Evolutionary conservation across 179 eudicot genomes (phyloP).

Genomic region (Patellifolia procumbens): DNA sequence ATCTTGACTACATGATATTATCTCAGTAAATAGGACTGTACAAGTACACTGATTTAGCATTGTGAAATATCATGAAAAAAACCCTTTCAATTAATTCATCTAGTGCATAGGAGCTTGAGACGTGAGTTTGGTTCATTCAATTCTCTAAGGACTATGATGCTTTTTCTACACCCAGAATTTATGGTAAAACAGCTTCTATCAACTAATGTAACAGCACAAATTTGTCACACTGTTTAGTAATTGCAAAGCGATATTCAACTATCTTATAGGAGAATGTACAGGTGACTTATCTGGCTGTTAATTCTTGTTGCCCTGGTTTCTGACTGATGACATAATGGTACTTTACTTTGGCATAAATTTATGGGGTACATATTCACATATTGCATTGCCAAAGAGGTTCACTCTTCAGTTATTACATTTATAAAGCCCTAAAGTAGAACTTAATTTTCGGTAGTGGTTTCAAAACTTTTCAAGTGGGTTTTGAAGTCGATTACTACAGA

Average conservation of each 20-base stretch:
- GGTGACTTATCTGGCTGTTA: slow-evolving; percentile 3
- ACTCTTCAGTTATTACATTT: not conserved
- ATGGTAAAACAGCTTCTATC: not conserved
- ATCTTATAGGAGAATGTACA: not conserved
- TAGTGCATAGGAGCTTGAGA: not conserved
- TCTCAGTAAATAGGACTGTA: not conserved
- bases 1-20: not conserved
- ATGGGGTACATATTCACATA: not conserved
- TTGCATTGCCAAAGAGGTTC: not conserved
- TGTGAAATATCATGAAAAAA: not conserved
- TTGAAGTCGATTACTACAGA: not conserved
- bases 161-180: not conserved
- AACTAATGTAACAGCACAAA: not conserved
- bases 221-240: not conserved
- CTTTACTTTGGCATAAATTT: not conserved
- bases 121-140: not conserved
- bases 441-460: not conserved
- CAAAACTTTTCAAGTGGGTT: not conserved
- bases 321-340: not conserved
- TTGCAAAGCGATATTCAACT: not conserved
- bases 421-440: not conserved
- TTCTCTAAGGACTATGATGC: not conserved
- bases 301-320: not conserved
- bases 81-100: not conserved
- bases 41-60: not conserved